Evolutionary conservation across 768 basidiomycete species (phyloP), one percentile per base, ranked within the genome.

Genomic region (Naganishia antarctica): DNA sequence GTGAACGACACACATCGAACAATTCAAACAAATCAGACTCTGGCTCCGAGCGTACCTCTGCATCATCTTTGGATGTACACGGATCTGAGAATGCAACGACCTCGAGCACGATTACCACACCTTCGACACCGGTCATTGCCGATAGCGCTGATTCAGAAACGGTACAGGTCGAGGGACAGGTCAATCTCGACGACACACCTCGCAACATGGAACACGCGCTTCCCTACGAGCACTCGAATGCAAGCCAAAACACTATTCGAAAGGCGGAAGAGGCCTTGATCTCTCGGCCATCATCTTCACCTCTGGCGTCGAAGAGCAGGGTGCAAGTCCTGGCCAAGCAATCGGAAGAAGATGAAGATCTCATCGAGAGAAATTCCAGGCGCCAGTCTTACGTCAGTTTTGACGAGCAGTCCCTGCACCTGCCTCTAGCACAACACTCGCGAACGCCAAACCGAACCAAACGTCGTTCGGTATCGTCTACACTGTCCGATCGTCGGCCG

Each of bases 361-460:
- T 8, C 44, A 62, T 21, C 63, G 66, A 68, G 26, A 21, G 8
- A 11, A 15, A 37, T 37, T 66, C 68, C 25, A 63, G 49, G 18
- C 48, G 63, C 16, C 63, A 64, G 18, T 64, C 63, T 3, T 44
- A 4, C 21, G 51, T 64, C 63, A 51, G 44, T n/a, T 60, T 68
- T 45, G 74, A 73, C 28, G 71, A 78, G 13, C 72, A 71, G 25
- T 64, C 59, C 71, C 81, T 15, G 83, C 89, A 28, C 85, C 87
- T 29, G 74, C 82, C 90, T 4, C 80, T 79, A 2, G 71, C 76
- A 3, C 66, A 68, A 16, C 76, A 78, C 63, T 77, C 85, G 25
- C 88, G 93, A 12, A 99, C 94, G 0, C 94, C 94, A 4, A 91
- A 87, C 3, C 85, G 93, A 12, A 98, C 94, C 2, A 99, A 99